These are phyloP conservation scores for Nicotiana attenuata DNA, from an alignment of 257 asterid genomes.

Conservation along the genomic window DNA sequence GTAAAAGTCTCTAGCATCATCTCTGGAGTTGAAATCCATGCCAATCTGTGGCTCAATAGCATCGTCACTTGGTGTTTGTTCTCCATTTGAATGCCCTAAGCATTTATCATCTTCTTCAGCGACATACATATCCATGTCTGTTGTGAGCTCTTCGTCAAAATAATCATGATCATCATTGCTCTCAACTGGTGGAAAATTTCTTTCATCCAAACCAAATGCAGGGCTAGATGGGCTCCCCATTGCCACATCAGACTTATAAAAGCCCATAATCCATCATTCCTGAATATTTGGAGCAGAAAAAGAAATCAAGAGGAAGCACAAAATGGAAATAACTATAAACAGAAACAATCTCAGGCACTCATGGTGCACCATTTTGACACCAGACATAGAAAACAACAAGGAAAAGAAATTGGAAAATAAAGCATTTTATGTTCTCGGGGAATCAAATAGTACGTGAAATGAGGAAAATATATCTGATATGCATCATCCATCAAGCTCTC, in stretches of 20 bases:
- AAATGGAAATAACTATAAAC: neutral
- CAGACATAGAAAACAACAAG: neutral
- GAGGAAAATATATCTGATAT: neutral
- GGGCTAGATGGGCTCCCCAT: constrained; percentile 18
- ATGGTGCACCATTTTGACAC: neutral
- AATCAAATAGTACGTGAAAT: neutral
- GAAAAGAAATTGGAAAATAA: neutral
- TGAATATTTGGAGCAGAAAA: neutral
- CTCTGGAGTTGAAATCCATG: constrained; percentile 21
- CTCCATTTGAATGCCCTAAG: neutral
- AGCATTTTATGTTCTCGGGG: neutral
- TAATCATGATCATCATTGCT: constrained; percentile 2
- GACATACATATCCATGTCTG: neutral
- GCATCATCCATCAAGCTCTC: neutral
- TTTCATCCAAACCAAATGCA: constrained; percentile 13
- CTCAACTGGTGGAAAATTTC: constrained; percentile 4
- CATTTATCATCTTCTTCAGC: constrained; percentile 12
- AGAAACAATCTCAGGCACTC: too few relatives aligned
- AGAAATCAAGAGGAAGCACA: neutral
- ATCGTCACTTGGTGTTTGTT: constrained; percentile 3
- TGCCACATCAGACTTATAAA: neutral
- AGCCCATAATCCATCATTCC: neutral
- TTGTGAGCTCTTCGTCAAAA: constrained; percentile 15
- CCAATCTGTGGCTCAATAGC: constrained; percentile 23
- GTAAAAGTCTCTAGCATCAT: constrained; percentile 23